phyloP scores from a whole-genome alignment of 2,329 filamentous ascomycete species.

The Fusarium decemcellulare region DNA sequence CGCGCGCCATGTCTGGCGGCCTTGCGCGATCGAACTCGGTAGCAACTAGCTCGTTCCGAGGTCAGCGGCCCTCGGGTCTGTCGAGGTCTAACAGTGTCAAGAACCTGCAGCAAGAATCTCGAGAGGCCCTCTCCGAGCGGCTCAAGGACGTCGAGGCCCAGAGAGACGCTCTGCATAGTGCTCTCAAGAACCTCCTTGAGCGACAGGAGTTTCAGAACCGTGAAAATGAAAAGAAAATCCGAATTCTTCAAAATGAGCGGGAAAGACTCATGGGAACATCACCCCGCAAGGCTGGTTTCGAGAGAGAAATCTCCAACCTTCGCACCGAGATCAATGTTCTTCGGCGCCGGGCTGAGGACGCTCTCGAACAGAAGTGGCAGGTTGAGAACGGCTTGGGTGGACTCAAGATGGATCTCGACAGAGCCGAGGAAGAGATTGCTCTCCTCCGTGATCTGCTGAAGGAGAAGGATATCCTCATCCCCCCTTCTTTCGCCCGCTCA shows the following conservation, averaged over 20 bases:
- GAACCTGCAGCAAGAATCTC: slow-evolving; percentile 66
- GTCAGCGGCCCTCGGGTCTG: slow-evolving; percentile 58
- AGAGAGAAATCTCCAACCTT: slow-evolving; percentile 84
- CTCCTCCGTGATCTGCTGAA: slow-evolving; percentile 84
- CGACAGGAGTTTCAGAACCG: slow-evolving; percentile 88
- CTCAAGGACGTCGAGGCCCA: slow-evolving; percentile 95
- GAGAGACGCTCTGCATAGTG: slow-evolving; percentile 90
- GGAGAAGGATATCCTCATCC: slow-evolving; percentile 86
- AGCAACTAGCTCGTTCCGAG: slow-evolving; percentile 65
- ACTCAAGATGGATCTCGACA: slow-evolving; percentile 96
- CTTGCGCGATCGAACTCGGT: slow-evolving; percentile 78
- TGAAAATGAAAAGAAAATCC: slow-evolving; percentile 86
- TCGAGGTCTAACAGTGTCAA: slow-evolving; percentile 74
- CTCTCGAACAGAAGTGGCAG: slow-evolving; percentile 95
- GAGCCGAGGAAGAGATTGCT: slow-evolving; percentile 91
- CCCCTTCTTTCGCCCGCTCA: slow-evolving; percentile 68
- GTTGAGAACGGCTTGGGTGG: slow-evolving; percentile 91
- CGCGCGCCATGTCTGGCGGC: slow-evolving; percentile 58
- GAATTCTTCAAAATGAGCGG: slow-evolving; percentile 82
- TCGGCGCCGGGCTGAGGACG: slow-evolving; percentile 90
- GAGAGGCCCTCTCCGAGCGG: slow-evolving; percentile 81
- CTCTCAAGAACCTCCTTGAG: slow-evolving; percentile 86
- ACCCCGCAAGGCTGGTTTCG: slow-evolving; percentile 83
- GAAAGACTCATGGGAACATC: slow-evolving; percentile 78
- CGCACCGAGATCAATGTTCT: slow-evolving; percentile 88